Percentiles rank a stretch among this genome's conserved stretches.
phyloP scores from a whole-genome alignment of 1,139 yeast genomes.

The Pichia cactophila region DNA sequence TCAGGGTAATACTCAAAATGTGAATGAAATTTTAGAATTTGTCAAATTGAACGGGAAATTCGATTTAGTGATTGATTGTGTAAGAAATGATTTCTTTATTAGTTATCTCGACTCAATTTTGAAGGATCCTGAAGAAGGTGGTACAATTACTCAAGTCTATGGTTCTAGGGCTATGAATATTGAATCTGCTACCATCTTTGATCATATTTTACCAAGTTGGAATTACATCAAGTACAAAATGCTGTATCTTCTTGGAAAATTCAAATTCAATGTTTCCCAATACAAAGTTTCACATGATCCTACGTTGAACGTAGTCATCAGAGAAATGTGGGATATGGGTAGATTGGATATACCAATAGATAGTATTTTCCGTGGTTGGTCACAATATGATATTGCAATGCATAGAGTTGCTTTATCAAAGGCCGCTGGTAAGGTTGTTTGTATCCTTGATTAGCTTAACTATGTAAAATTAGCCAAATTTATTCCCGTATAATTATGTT shows the following conservation, averaged over 20 bases:
- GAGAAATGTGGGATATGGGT: constrained; percentile 35
- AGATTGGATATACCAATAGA: constrained; percentile 44
- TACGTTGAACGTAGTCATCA: constrained; percentile 16
- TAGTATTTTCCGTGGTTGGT: constrained; percentile 41
- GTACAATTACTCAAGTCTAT: constrained; percentile 28
- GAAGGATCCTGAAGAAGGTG: constrained; percentile 23
- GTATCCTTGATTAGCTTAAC: constrained; percentile 6
- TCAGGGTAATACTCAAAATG: constrained; percentile 25
- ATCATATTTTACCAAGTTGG: constrained; percentile 4
- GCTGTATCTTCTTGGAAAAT: background rate
- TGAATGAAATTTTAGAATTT: constrained; percentile 28
- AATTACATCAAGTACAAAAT: constrained; percentile 1
- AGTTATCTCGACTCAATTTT: constrained; percentile 11
- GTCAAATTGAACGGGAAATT: constrained; percentile 35
- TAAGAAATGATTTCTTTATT: constrained; percentile 17
- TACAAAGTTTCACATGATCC: constrained; percentile 7
- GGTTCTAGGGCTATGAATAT: constrained; percentile 28
- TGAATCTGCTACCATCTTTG: background rate
- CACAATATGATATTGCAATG: constrained; percentile 42
- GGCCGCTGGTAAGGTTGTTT: constrained; percentile 59
- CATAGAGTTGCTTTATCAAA: constrained; percentile 38
- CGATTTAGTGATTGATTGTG: constrained; percentile 30
- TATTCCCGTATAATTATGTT: background rate
- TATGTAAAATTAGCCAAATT: background rate
- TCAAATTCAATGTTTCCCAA: constrained; percentile 1